phyloP scores from a whole-genome alignment of 257 asterid genomes.

The Ligustrum vulgare region DNA sequence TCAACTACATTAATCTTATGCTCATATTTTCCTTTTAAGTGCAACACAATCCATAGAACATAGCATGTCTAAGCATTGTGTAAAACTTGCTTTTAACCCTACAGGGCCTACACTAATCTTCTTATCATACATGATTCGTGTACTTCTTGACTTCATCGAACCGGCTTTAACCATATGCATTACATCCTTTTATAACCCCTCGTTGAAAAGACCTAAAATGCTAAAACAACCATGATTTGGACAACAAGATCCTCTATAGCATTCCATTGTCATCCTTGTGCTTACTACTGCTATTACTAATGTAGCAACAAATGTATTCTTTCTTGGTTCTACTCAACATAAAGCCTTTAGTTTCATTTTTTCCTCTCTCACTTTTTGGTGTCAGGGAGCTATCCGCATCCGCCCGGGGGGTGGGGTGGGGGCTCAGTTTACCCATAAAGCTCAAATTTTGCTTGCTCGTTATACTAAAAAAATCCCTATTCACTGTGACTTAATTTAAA shows the following conservation, averaged over 20 bases:
- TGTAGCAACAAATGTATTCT: not conserved
- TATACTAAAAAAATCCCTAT: not conserved
- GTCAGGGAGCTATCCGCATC: too few species aligned
- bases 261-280: not conserved
- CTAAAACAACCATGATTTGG: not conserved
- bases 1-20: not conserved
- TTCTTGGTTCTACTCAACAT: not conserved
- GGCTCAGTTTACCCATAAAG: not conserved
- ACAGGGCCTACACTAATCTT: not conserved
- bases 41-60: not conserved
- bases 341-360: not conserved
- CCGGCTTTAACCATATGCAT: not conserved
- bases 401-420: too few species aligned
- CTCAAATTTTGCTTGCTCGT: not conserved
- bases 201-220: too few species aligned
- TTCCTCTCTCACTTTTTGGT: too few species aligned
- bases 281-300: not conserved
- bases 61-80: not conserved
- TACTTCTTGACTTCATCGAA: not conserved
- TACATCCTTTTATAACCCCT: not conserved
- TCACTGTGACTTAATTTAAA: not conserved
- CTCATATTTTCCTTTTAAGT: not conserved
- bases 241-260: not conserved
- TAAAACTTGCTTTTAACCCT: not conserved
- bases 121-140: not conserved